Evolutionary conservation across 257 asterid species (phyloP), one percentile per base, ranked within the genome.

Genomic region (Solanum etuberosum): DNA sequence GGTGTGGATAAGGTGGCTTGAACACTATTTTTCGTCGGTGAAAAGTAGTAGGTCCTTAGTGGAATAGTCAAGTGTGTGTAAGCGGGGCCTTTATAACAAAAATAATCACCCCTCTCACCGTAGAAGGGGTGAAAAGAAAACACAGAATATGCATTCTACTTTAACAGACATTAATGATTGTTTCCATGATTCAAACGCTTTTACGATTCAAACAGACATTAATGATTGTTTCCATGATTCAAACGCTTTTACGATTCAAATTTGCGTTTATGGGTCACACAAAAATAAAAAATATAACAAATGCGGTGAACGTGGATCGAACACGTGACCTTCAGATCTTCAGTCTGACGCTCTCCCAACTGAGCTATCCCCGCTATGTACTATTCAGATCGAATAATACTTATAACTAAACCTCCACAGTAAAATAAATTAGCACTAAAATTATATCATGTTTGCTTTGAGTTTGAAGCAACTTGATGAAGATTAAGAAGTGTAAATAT

Each of bases 271-370:
- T n/a, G n/a, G n/a, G n/a, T n/a, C n/a, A n/a, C n/a, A n/a, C n/a
- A n/a, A n/a, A n/a, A n/a, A n/a, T n/a, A n/a, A 54, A 20, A 23
- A 57, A 9, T 0, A 20, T 6, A 0, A 11, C n/a, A n/a, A 14
- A 14, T 94, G 97, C 97, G 94, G 96, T 93, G 98, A 94, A 86
- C 95, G 97, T 94, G 98, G 98, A 95, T 94, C 98, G 95, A 94
- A 94, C 97, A 94, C 98, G 97, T 87, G 97, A 93, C 98, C 98
- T 93, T 95, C 95, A 90, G 90, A 93, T 91, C 94, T 93, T 90
- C 95, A 94, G 98, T 93, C 95, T 93, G 96, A 93, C 96, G 98
- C 96, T 94, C 97, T 93, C 97, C 98, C 97, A 94, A 94, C 95
- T 93, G 96, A 93, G 95, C 97, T 95, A 94, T 95, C 96, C 97